Base-by-base conservation (phyloP, 2,329 filamentous ascomycete genomes). In the Aspergillus calidoustus region DNA sequence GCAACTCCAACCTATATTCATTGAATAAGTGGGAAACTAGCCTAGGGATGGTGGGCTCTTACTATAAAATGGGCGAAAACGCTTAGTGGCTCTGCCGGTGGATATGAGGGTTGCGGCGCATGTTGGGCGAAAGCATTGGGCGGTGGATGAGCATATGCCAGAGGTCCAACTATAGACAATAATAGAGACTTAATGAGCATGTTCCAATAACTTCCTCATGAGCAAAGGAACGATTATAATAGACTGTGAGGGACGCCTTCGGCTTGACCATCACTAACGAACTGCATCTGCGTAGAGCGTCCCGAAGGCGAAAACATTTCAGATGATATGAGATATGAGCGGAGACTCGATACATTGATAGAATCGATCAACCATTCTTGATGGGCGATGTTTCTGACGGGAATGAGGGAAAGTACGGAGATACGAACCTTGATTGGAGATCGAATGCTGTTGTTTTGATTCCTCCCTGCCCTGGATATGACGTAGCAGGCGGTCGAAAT, bases 61-160 rank as follows among this genome's bases (percentile, higher is more conserved):
- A 75, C 74, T 30, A 77, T 71, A 49, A 74, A 76, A 64, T 77
- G 75, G 19, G 75, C 74, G 59, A 76, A 76, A 9, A 76, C 74
- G 13, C 57, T 64, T 57, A 71, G 71, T 13, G 66, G 64, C 17
- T 67, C 67, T 11, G 66, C 19, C 22, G 54, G 38, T 8, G 54
- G 41, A 9, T 57, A 11, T 15, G 50, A 25, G 23, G 28, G 28
- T 25, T 57, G 63, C 17, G 59, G 51, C 25, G 38, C 48, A 53
- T 57, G 49, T 9, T 62, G 59, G n/a, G 60, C 59, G 7, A 58
- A 46, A n/a, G 53, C 30, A 19, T 22, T 57, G 17, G 50, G 49
- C 23, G 59, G 50, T 15, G 49, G 38, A 48, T 61, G 59, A 38
- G 59, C 15, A 22, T 54, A 25, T 3, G 31, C 49, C 22, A 38